Evolutionary conservation across 352 stramenopile genomes (phyloP), one percentile per base, ranked within the genome.

Genomic region (Aphanomyces euteiches): DNA sequence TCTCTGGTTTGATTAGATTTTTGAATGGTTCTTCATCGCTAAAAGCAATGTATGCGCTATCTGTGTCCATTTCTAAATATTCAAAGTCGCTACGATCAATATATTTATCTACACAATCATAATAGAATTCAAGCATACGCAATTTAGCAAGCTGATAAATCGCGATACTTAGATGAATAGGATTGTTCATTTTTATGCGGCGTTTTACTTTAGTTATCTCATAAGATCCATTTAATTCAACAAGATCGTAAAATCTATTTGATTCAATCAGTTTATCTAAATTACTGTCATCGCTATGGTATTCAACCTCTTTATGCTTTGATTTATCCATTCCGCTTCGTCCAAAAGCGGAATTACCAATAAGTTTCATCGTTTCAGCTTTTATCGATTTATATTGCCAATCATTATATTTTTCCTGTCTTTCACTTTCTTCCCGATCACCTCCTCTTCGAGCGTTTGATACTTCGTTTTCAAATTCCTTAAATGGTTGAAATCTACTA

Each of bases 391-490:
- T 28, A 28, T 28, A 28, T 28, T 28, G 28, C 28, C 68, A 50
- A 74, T 70, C 15, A 70, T 41, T 36, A 6, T 21, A 47, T 78
- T 72, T 28, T 7, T 61, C 17, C 72, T 72, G 54, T n/a, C 43
- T n/a, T 79, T 68, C n/a, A 15, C 67, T 72, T 28, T 28, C 28
- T 28, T 28, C 28, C 28, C 28, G 28, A 28, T 78, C 71, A 21
- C 77, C 75, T 5, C 28, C 47, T 2, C 74, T 68, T 7, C 70
- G 73, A n/a, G 75, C 77, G 17, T 77, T 15, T 0, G 73, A 78
- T 1, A 80, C 73, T 13, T 15, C 17, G 5, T 79, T 59, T n/a
- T 48, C 67, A 47, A 76, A 77, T 36, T 28, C 3, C 53, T 54
- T 69, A 47, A 77, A 81, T 36, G 76, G 53, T 5, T 50, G 48